These are phyloP conservation scores for Monilinia vaccinii-corymbosi DNA, from an alignment of 2,329 filamentous ascomycete species.

Conservation along the genomic window DNA sequence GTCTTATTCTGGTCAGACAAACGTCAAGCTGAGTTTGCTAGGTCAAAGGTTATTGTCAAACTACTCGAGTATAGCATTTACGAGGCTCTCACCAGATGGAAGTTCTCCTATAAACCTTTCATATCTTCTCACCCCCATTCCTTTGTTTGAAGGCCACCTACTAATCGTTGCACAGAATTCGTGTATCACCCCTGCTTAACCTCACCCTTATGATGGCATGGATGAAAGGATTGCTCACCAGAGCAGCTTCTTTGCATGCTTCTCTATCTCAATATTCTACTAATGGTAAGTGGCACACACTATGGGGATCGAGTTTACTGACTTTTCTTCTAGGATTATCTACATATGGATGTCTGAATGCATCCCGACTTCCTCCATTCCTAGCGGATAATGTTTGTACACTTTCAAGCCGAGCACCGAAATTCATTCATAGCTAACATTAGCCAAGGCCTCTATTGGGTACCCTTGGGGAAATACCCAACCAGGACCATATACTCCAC, in stretches of 20 bases:
- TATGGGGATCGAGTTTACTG: neutral
- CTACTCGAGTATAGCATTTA: neutral
- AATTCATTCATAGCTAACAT: neutral
- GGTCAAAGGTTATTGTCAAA: neutral
- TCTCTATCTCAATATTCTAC: slow-evolving; percentile 8
- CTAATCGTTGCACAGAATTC: neutral
- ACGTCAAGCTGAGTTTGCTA: slow-evolving; percentile 9
- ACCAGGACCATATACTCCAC: slow-evolving; percentile 23
- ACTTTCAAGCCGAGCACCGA: neutral
- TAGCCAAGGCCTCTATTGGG: slow-evolving; percentile 31
- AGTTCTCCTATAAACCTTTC: neutral
- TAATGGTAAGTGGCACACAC: neutral
- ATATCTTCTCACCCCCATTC: too few relatives aligned
- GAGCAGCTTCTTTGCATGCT: slow-evolving; percentile 4
- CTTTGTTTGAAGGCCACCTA: neutral
- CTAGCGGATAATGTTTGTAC: slow-evolving; percentile 33
- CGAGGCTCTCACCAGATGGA: neutral
- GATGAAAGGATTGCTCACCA: slow-evolving; percentile 3
- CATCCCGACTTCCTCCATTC: slow-evolving; percentile 31
- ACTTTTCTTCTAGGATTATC: slow-evolving; percentile 4
- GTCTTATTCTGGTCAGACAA: neutral
- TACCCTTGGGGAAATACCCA: slow-evolving; percentile 41
- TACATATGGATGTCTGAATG: slow-evolving; percentile 28
- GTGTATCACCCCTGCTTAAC: neutral
- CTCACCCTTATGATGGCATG: slow-evolving; percentile 1